A percentile compares a stretch with the other conserved stretches of the same genome.
Conservation (phyloP, 2,329 filamentous ascomycete genomes). For the Calonectria pteridis region DNA sequence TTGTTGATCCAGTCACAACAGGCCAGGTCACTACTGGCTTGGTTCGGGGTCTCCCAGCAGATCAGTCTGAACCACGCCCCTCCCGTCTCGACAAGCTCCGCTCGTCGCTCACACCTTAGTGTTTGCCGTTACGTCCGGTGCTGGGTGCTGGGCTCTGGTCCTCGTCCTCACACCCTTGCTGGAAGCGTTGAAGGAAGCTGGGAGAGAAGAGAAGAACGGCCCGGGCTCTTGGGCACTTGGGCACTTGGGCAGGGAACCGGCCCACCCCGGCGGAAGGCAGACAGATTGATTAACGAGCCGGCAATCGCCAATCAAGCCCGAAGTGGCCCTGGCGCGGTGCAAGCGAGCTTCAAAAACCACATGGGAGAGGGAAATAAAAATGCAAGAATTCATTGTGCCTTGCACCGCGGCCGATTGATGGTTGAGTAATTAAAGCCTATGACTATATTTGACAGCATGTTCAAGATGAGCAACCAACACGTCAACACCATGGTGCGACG, state of each 20-base stretch:
- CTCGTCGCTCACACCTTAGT: slow-evolving; percentile 15
- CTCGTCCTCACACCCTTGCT: slow-evolving; percentile 17
- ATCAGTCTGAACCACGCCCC: slow-evolving; percentile 24
- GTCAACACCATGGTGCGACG: slow-evolving; percentile 9
- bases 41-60: slow-evolving; percentile 25
- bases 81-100: slow-evolving; percentile 7
- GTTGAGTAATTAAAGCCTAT: background rate
- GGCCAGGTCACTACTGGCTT: slow-evolving; percentile 29
- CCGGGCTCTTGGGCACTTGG: slow-evolving; percentile 22
- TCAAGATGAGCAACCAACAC: slow-evolving; percentile 6
- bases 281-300: slow-evolving; percentile 31
- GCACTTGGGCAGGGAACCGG: slow-evolving; percentile 26
- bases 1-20: slow-evolving; percentile 36
- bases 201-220: slow-evolving; percentile 30
- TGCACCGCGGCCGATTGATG: background rate
- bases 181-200: slow-evolving; percentile 29
- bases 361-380: background rate
- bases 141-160: background rate
- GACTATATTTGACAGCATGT: slow-evolving; percentile 6
- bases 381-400: background rate
- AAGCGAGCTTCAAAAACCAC: background rate
- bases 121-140: slow-evolving; percentile 10
- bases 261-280: slow-evolving; percentile 23
- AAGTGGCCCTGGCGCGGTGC: background rate
- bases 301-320: slow-evolving; percentile 21